Percentiles rank a stretch among this genome's conserved stretches.
Evolutionary conservation across 768 basidiomycete species (phyloP).

Genomic region (Tulasnella sp.): DNA sequence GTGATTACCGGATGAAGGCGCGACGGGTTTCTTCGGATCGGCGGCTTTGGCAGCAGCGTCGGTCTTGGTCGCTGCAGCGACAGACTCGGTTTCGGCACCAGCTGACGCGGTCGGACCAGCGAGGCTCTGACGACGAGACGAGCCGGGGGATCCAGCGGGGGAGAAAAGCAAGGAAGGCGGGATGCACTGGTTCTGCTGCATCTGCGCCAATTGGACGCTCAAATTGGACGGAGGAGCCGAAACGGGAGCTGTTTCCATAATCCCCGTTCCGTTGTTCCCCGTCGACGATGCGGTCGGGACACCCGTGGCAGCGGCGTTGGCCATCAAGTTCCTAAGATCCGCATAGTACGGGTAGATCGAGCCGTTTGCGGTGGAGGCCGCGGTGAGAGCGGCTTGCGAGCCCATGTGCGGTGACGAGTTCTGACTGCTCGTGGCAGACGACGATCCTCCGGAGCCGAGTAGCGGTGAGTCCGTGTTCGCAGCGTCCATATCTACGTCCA

Average conservation of each 20-base stretch:
- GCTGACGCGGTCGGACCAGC: constrained; percentile 16
- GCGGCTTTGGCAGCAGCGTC: constrained; percentile 21
- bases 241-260: not conserved
- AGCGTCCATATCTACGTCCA: constrained; percentile 13
- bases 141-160: constrained; percentile 36
- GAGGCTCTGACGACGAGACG: constrained; percentile 31
- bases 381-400: not conserved
- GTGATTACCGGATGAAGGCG: constrained; percentile 20
- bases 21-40: constrained; percentile 3
- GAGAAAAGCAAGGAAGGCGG: constrained; percentile 57
- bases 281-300: not conserved
- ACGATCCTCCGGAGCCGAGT: constrained; percentile 7
- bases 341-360: constrained; percentile 9
- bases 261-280: not conserved
- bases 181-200: constrained; percentile 37
- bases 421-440: not conserved
- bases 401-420: constrained; percentile 6
- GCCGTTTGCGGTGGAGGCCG: not conserved
- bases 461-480: constrained; percentile 1
- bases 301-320: not conserved
- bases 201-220: constrained; percentile 14
- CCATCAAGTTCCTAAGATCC: constrained; percentile 8
- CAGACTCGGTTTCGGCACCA: constrained; percentile 15
- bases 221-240: not conserved
- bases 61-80: constrained; percentile 19